Conservation (phyloP, 75 land plant genomes). For the Cupressus sempervirens region DNA sequence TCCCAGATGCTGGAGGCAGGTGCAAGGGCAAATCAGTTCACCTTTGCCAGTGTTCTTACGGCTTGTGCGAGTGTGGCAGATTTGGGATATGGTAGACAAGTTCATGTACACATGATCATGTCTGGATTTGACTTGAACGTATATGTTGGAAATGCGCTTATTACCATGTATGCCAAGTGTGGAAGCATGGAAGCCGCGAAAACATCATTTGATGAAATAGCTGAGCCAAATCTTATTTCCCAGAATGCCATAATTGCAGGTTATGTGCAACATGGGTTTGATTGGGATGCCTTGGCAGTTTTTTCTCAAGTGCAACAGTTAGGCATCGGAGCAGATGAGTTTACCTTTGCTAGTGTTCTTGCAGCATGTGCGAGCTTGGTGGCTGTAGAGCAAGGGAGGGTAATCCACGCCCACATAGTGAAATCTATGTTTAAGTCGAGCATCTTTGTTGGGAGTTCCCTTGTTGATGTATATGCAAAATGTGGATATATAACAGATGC, state of each 20-base stretch:
- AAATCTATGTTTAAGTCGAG: slow-evolving; percentile 32
- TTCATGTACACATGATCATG: slow-evolving; percentile 31
- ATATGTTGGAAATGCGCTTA: slow-evolving; percentile 41
- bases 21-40: slow-evolving; percentile 34
- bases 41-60: slow-evolving; percentile 35
- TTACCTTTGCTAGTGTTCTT: slow-evolving; percentile 35
- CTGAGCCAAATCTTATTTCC: slow-evolving; percentile 35
- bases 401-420: slow-evolving; percentile 26
- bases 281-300: slow-evolving; percentile 21
- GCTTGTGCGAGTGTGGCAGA: slow-evolving; percentile 40
- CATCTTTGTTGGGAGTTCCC: slow-evolving; percentile 35
- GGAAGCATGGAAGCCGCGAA: slow-evolving; percentile 41
- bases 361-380: slow-evolving; percentile 50
- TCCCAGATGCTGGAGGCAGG: slow-evolving; percentile 23
- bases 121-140: slow-evolving; percentile 35
- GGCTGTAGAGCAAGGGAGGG: slow-evolving; percentile 24
- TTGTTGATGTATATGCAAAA: slow-evolving; percentile 48
- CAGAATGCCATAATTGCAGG: slow-evolving; percentile 72
- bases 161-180: slow-evolving; percentile 71
- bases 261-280: slow-evolving; percentile 42
- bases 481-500: slow-evolving; percentile 36
- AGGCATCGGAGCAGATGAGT: slow-evolving; percentile 22
- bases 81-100: slow-evolving; percentile 30
- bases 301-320: slow-evolving; percentile 15
- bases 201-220: slow-evolving; percentile 28